A percentile compares a stretch with the other conserved stretches of the same genome.
These are phyloP conservation scores for Pleurostoma richardsiae DNA, from an alignment of 2,329 filamentous ascomycete species.

Conservation along the genomic window DNA sequence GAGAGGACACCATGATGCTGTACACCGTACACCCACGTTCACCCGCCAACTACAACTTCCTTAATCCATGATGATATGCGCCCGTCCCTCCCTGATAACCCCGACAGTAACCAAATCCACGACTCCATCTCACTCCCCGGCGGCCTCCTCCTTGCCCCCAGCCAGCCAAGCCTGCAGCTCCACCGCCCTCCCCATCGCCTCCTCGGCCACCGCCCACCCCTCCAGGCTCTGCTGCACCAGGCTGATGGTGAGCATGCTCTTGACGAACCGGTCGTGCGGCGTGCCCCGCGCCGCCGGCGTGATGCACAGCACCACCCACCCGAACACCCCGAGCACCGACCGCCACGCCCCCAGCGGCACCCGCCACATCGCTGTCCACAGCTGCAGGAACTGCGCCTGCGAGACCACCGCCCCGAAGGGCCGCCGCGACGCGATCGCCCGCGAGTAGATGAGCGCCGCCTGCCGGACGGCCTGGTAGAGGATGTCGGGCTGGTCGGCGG, in stretches of 20 bases:
- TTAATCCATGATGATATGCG: not conserved
- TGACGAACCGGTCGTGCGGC: conserved; percentile 37
- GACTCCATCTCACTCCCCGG: conserved; percentile 1
- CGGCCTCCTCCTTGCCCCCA: conserved; percentile 6
- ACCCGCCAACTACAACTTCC: not conserved
- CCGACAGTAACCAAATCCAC: not conserved
- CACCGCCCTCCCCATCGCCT: conserved; percentile 28
- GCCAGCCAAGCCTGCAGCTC: conserved; percentile 37
- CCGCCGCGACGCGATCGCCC: conserved; percentile 34
- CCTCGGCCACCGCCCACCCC: conserved; percentile 39
- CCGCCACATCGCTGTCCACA: conserved; percentile 44
- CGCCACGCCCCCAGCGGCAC: conserved; percentile 41
- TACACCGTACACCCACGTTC: too few relatives aligned
- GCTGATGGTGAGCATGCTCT: conserved; percentile 36
- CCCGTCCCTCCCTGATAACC: not conserved
- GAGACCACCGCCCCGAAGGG: conserved; percentile 36
- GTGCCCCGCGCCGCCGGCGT: conserved; percentile 30
- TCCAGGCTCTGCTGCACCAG: conserved; percentile 41
- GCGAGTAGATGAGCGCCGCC: conserved; percentile 41
- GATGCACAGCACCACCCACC: conserved; percentile 40
- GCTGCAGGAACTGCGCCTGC: conserved; percentile 28
- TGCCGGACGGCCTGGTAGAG: conserved; percentile 42
- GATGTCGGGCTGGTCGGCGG: conserved; percentile 25
- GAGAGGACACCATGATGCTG: too few relatives aligned
- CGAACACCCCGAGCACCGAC: conserved; percentile 39